These are phyloP conservation scores for Mucor saturninus DNA, from an alignment of 371 early-diverging fungal genomes.

Conservation along the genomic window DNA sequence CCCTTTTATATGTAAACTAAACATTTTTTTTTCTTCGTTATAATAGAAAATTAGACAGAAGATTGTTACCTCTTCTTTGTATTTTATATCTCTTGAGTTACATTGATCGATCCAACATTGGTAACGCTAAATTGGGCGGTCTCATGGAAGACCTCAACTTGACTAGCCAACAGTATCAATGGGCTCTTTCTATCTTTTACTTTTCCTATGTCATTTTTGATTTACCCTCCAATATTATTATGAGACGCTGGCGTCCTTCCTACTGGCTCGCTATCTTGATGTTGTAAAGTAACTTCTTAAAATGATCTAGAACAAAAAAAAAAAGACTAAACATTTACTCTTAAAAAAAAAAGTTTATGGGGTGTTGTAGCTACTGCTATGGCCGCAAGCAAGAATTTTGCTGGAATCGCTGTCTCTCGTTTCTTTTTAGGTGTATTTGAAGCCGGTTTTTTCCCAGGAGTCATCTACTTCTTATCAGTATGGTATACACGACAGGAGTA, in stretches of 20 bases:
- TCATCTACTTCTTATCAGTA: slow-evolving; percentile 39
- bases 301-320: no score
- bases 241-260: slow-evolving; percentile 35
- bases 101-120: slow-evolving; percentile 49
- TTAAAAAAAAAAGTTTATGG: slow-evolving; percentile 22
- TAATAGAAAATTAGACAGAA: slow-evolving; percentile 39
- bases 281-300: slow-evolving; percentile 14
- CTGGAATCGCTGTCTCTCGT: slow-evolving; percentile 27
- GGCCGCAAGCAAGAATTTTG: slow-evolving; percentile 33
- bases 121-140: slow-evolving; percentile 52
- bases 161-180: slow-evolving; percentile 29
- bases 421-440: slow-evolving; percentile 33
- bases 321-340: neutral
- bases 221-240: slow-evolving; percentile 36
- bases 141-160: slow-evolving; percentile 33
- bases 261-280: slow-evolving; percentile 26
- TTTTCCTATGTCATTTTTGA: slow-evolving; percentile 38
- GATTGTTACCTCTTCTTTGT: slow-evolving; percentile 40
- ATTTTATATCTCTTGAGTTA: slow-evolving; percentile 42
- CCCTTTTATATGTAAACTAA: no score
- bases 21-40: neutral
- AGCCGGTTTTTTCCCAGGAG: slow-evolving; percentile 35
- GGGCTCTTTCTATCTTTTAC: slow-evolving; percentile 33
- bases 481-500: slow-evolving; percentile 53
- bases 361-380: slow-evolving; percentile 32